These are phyloP conservation scores for Entomortierella parvispora DNA, from an alignment of 192 early-diverging fungal species.

Conservation along the genomic window DNA sequence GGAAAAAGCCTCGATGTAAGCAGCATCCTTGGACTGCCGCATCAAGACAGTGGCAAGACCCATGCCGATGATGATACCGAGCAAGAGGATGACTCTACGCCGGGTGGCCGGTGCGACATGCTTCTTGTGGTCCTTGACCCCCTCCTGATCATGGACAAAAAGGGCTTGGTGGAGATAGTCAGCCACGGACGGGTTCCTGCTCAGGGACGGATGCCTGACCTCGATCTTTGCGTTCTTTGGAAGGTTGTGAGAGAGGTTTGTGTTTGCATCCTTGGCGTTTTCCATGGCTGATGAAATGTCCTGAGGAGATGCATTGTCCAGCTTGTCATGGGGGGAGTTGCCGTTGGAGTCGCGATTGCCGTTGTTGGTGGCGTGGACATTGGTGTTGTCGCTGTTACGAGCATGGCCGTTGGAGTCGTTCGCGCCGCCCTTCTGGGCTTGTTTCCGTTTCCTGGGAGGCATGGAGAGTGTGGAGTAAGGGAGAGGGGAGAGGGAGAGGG, in stretches of 20 bases:
- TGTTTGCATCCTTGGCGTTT: conserved; percentile 18
- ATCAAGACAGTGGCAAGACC: conserved; percentile 55
- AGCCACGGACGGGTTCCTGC: conserved; percentile 40
- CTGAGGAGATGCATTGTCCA: neutral
- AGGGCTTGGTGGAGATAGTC: conserved; percentile 37
- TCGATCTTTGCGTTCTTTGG: conserved; percentile 16
- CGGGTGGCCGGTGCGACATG: conserved; percentile 29
- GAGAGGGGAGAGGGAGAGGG: neutral
- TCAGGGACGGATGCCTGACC: conserved; percentile 34
- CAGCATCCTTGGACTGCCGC: conserved; percentile 56
- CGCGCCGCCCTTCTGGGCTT: neutral
- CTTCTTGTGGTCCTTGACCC: conserved; percentile 10
- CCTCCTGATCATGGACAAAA: conserved; percentile 17
- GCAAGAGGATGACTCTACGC: conserved; percentile 58
- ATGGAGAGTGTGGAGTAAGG: neutral
- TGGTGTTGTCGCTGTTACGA: neutral
- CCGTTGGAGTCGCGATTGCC: neutral
- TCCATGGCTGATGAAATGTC: neutral
- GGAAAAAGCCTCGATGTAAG: conserved; percentile 45
- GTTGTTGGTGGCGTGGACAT: neutral
- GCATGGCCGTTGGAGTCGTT: conserved; percentile 1
- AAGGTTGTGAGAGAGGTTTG: conserved; percentile 23
- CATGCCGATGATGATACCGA: conserved; percentile 70
- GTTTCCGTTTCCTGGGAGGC: conserved; percentile 21
- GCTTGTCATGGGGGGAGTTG: conserved; percentile 1